A percentile compares a stretch with the other conserved stretches of the same genome.
These are phyloP conservation scores for Oehlia diaphana DNA, from an alignment of 192 early-diverging fungal genomes.

Conservation along the genomic window DNA sequence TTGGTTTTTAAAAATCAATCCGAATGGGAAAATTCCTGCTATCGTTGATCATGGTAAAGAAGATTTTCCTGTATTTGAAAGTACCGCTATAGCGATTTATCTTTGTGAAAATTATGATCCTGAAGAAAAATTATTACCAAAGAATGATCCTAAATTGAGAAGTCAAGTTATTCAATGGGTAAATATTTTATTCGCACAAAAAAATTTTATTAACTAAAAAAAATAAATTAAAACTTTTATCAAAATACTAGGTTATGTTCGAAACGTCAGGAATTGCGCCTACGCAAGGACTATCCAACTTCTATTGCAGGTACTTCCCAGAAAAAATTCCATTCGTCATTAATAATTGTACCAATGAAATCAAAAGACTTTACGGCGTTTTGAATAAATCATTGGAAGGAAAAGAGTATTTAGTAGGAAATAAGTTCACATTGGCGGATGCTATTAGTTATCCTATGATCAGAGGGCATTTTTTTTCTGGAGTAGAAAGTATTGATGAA, in stretches of 20 bases:
- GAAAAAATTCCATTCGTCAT: constrained; percentile 55
- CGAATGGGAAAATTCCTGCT: constrained; percentile 52
- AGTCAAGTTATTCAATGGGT: constrained; percentile 52
- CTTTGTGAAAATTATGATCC: constrained; percentile 55
- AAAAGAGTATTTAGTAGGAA: constrained; percentile 37
- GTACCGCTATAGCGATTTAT: constrained; percentile 57
- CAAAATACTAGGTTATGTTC: constrained; percentile 38
- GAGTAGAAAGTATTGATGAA: constrained; percentile 35
- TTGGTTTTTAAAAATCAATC: constrained; percentile 56
- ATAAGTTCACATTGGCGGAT: constrained; percentile 51
- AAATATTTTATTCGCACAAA: background rate
- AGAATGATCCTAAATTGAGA: constrained; percentile 40
- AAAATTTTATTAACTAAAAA: background rate
- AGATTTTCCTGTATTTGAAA: constrained; percentile 58
- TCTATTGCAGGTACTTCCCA: constrained; percentile 46
- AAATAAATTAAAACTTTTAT: background rate
- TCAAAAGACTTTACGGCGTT: constrained; percentile 44
- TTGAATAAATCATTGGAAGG: constrained; percentile 34
- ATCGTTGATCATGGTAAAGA: constrained; percentile 50
- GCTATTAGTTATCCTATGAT: constrained; percentile 50
- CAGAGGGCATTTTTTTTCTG: constrained; percentile 13
- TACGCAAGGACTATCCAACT: constrained; percentile 53
- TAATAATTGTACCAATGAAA: constrained; percentile 54
- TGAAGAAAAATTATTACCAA: constrained; percentile 44
- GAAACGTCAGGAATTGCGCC: constrained; percentile 43